Base-by-base conservation (phyloP, 768 basidiomycete species). In the Mycena capillaripes region DNA sequence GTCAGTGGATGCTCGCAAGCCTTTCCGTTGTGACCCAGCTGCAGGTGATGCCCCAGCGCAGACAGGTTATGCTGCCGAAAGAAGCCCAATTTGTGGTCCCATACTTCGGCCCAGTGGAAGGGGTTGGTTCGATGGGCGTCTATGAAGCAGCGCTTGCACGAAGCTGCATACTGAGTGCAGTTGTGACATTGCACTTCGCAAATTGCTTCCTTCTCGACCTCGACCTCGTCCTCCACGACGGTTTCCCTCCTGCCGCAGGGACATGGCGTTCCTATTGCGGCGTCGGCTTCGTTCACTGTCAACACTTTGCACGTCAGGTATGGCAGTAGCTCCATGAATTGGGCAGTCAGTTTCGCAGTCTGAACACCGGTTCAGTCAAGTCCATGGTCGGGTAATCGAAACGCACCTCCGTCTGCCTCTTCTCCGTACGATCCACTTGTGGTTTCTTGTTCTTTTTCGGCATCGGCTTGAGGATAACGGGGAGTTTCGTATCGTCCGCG, bases 61-160 rank as follows among this genome's bases (percentile, higher is more conserved):
- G 63, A 23, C 3, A 53, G 32, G 12, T 53, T 32, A 9, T 55
- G 50, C 3, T 52, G 50, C 4, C 4, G 14, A 9, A 40, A 55
- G 23, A 38, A 65, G 2, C 63, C 63, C 34, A 21, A 7, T 2
- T 42, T 29, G 1, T 17, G 17, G 19, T 65, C 63, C 63, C 63
- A 65, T 12, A 38, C 52, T 38, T 55, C 36, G 17, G 38, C 52
- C 63, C 50, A 65, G 29, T 65, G 63, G 11, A 65, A 55, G 3
- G 50, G 52, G 38, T 30, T 17, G 30, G 12, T 55, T 21, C 11
- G 50, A 42, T 65, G 63, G 14, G 21, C 25, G 12, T 23, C 14
- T 2, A 53, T n/a, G 23, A 65, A 53, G 14, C 63, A 65, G 8
- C 17, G 2, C 50, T 29, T 29, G 25, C 65, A 66, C 23, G 65